phyloP scores from a whole-genome alignment of 106 monocot species.

The Dendrobium huoshanense region DNA sequence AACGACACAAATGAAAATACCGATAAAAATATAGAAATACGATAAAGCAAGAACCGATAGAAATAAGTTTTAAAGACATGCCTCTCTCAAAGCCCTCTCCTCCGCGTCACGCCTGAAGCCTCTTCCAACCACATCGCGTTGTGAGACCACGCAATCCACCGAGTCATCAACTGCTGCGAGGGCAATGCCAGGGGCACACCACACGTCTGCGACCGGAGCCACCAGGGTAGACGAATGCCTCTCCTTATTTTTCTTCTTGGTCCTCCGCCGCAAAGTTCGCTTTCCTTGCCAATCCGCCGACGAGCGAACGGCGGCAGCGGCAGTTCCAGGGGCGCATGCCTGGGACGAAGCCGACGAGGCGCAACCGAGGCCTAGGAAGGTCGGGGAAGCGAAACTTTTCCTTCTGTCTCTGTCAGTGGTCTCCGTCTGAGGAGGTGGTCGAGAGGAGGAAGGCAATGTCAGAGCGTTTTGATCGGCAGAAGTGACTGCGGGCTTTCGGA shows the following conservation, averaged over 20 bases:
- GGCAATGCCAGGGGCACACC: background rate
- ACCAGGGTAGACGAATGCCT: background rate
- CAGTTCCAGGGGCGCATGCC: background rate
- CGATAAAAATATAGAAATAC: background rate
- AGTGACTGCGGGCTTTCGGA: background rate
- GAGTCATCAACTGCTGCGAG: background rate
- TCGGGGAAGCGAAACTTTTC: background rate
- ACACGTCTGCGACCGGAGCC: background rate
- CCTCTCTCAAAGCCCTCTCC: background rate
- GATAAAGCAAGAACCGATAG: background rate
- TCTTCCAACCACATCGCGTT: background rate
- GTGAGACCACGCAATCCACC: background rate
- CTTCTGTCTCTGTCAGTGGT: background rate
- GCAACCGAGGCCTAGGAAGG: conserved; percentile 14
- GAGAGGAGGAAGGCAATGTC: background rate
- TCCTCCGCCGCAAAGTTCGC: conserved; percentile 10
- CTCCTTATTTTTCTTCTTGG: conserved; percentile 12
- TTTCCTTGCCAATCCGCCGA: conserved; percentile 6
- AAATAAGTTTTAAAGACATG: background rate
- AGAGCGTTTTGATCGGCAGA: background rate
- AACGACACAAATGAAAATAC: background rate
- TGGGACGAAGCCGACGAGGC: conserved; percentile 4
- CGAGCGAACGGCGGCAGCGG: conserved; percentile 6
- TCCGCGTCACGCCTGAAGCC: background rate
- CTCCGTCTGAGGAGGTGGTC: background rate